Base-by-base conservation (phyloP, 192 early-diverging fungal genomes). In the Chytriomyces sp. region DNA sequence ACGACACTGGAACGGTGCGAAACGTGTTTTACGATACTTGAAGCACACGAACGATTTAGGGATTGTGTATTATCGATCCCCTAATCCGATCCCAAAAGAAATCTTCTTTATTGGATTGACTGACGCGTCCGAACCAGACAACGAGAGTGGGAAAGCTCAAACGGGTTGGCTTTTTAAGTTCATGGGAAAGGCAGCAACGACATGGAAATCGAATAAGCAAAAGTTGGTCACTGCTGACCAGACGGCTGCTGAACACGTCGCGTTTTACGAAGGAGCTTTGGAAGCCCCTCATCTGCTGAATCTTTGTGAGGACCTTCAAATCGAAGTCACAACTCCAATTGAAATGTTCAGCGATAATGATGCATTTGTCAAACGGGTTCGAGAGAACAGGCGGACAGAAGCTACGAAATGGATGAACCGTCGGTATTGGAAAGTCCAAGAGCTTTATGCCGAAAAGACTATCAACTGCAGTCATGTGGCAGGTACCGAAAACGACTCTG, bases 401-500 rank as follows among this genome's bases (percentile, higher is more conserved):
- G 63, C 20, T 11, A 64, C 63, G 26, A 64, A 64, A 26, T 64
- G 63, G 63, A 26, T 64, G 63, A 13, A 64, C 28, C 63, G 4
- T 26, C 28, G 63, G 13, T 64, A 23, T 64, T 64, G 63, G 63
- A 64, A 64, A 64, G 63, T 64, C 11, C 63, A 64, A 64, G 63
- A 64, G 28, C 0, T 64, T 13, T 64, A 23, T 64, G 26, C 63
- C 1, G 63, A 64, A 13, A 18, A 20, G 13, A 18, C 57, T 1
- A 18, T 20, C 20, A 1, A 59, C 57, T 59, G 57, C 20, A 20
- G 20, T 59, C 13, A 16, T 1, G 16, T 59, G 2, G 16, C 13
- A 18, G 57, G 57, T 20, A 16, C 13, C 28, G 28, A 35, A 35
- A 35, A 35, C 2, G 28, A 35, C 28, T 35, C 28, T 35, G 28